These are phyloP conservation scores for Coniella lustricola DNA, from an alignment of 2,329 filamentous ascomycete genomes.

Conservation along the genomic window DNA sequence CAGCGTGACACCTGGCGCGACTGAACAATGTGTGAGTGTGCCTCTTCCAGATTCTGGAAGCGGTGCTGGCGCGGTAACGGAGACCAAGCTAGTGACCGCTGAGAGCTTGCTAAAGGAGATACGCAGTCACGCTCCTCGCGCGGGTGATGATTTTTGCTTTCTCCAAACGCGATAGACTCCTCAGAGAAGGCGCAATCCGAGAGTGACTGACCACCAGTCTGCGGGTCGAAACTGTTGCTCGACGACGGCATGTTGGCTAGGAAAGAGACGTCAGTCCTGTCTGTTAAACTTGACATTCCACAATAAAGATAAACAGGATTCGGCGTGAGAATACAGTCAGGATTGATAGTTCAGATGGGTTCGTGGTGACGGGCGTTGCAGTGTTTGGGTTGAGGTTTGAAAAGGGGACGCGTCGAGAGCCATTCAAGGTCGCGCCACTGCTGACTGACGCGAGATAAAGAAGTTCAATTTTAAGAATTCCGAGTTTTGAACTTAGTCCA, in stretches of 20 bases:
- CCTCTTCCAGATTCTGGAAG: conserved; percentile 32
- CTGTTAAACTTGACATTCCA: too few relatives aligned
- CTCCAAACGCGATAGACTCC: background rate
- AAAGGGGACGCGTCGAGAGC: too few relatives aligned
- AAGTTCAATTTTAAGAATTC: too few relatives aligned
- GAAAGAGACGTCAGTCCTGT: background rate
- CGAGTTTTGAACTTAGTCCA: too few relatives aligned
- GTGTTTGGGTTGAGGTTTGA: too few relatives aligned
- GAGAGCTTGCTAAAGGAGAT: background rate
- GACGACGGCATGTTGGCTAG: background rate
- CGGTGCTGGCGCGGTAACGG: conserved; percentile 26
- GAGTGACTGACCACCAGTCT: background rate
- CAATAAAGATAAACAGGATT: too few relatives aligned
- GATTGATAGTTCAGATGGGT: too few relatives aligned
- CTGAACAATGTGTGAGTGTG: conserved; percentile 32
- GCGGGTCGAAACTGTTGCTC: background rate
- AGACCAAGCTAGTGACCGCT: background rate
- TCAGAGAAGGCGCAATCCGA: background rate
- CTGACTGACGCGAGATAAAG: too few relatives aligned
- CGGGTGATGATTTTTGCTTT: background rate
- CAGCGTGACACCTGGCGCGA: conserved; percentile 7
- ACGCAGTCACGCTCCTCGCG: background rate
- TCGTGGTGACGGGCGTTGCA: too few relatives aligned
- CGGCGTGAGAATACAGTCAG: too few relatives aligned
- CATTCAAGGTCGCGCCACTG: too few relatives aligned